phyloP scores from a whole-genome alignment of 2,329 filamentous ascomycete species.

The Onygena corvina region DNA sequence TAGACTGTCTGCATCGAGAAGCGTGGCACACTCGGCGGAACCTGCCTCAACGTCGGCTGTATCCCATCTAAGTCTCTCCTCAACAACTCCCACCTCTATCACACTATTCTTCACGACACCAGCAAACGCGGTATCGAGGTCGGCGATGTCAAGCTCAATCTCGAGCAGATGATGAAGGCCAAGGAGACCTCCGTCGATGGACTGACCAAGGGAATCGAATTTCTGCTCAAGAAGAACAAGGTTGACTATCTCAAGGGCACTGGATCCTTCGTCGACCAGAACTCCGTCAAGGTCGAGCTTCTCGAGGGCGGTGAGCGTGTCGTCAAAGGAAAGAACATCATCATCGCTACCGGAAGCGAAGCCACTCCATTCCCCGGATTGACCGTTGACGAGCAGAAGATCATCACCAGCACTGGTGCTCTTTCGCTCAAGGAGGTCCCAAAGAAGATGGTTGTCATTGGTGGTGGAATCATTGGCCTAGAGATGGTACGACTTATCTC shows the following conservation, averaged over 20 bases:
- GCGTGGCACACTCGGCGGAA: slow-evolving; percentile 85
- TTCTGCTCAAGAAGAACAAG: slow-evolving; percentile 97
- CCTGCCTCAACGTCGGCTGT: slow-evolving; percentile 97
- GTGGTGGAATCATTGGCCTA: slow-evolving; percentile 94
- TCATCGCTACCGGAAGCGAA: slow-evolving; percentile 93
- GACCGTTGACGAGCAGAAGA: slow-evolving; percentile 92
- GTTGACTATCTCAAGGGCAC: slow-evolving; percentile 96
- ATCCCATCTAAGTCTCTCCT: slow-evolving; percentile 98
- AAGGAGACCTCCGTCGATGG: slow-evolving; percentile 84
- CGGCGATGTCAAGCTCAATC: slow-evolving; percentile 90
- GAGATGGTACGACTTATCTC: slow-evolving; percentile 59
- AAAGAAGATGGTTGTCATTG: slow-evolving; percentile 93
- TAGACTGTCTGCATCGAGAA: slow-evolving; percentile 98
- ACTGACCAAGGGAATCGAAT: slow-evolving; percentile 95
- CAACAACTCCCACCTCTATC: slow-evolving; percentile 98
- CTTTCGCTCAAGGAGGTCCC: slow-evolving; percentile 81
- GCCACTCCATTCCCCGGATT: slow-evolving; percentile 92
- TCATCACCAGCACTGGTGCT: slow-evolving; percentile 91
- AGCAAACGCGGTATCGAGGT: slow-evolving; percentile 97
- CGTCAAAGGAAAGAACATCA: slow-evolving; percentile 86
- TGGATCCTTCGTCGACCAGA: slow-evolving; percentile 72
- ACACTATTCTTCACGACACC: slow-evolving; percentile 91
- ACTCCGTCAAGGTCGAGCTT: slow-evolving; percentile 83
- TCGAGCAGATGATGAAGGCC: slow-evolving; percentile 93
- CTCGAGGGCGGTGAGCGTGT: slow-evolving; percentile 83